Base-by-base conservation (phyloP, 345 rosid species). In the Salix dunnii region DNA sequence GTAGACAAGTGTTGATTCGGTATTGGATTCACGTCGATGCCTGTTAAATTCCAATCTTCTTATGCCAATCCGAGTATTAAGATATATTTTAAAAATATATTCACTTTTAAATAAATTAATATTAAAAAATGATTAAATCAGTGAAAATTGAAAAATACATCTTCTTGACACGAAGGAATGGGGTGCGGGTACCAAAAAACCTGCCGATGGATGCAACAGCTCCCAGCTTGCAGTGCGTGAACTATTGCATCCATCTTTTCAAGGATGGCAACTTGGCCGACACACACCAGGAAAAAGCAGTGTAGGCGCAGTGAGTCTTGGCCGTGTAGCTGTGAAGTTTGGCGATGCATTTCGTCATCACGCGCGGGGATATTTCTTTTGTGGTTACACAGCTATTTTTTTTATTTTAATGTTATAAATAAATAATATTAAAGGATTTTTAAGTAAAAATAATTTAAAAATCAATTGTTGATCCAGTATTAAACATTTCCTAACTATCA, bases 201-300 rank as follows among this genome's bases (percentile, higher is more conserved):
- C 77, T 91, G 66, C 86, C 91, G 10, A 77, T 89, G 91, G 94
- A 88, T 49, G 85, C 88, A 17, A 85, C 79, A 28, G 94, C 94
- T 14, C 94, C 90, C 0, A n/a, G n/a, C 71, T 88, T 89, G 6
- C 43, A 89, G 92, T 3, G 91, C 91, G 0, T 92, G 95, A 76
- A 68, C 89, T 18, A 90, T 90, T 0, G 91, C 89, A 16, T 89
- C 79, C 74, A 78, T 62, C 90, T 92, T 14, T 74, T 85, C 82
- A 89, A 90, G 78, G 91, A 90, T 76, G 36, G 35, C 58, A 63
- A 78, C 27, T 62, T 89, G 73, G 7, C 87, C 9, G 77, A 82
- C 12, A 77, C 12, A 77, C 85, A 17, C 71, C 79, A 0, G 75
- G 83, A 6, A 86, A 88, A 74, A 87, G 63, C 76, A 33, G 36